These are phyloP conservation scores for Sisymbrium irio DNA, from an alignment of 345 rosid genomes.

Conservation along the genomic window DNA sequence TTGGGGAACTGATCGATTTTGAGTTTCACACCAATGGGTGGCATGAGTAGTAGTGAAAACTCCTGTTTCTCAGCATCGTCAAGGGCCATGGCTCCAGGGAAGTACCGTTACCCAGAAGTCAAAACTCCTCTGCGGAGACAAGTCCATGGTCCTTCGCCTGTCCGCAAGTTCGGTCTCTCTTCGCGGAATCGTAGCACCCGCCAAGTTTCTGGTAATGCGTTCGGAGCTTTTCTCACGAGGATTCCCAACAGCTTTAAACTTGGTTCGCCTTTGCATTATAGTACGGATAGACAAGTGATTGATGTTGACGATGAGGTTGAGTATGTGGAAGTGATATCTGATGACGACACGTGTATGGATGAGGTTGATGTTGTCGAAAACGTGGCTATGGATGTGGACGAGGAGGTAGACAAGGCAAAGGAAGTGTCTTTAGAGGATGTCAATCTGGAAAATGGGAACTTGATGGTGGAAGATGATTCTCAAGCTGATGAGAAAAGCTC, in stretches of 20 bases:
- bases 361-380: slow-evolving; percentile 18
- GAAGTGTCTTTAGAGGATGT: slow-evolving; percentile 2
- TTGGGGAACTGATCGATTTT: slow-evolving; percentile 14
- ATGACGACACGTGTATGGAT: slow-evolving; percentile 20
- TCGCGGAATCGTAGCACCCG: neutral
- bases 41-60: slow-evolving; percentile 40
- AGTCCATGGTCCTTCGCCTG: slow-evolving; percentile 28
- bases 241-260: neutral
- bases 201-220: slow-evolving; percentile 14
- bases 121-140: slow-evolving; percentile 30
- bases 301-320: slow-evolving; percentile 26
- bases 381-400: slow-evolving; percentile 20
- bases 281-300: slow-evolving; percentile 24
- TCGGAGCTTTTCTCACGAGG: neutral
- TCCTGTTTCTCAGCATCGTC: slow-evolving; percentile 37
- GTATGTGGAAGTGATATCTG: slow-evolving; percentile 13
- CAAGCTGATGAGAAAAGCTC: slow-evolving; percentile 7
- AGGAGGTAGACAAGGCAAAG: neutral
- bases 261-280: neutral
- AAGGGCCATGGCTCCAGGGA: slow-evolving; percentile 31
- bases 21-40: slow-evolving; percentile 41
- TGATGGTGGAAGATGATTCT: slow-evolving; percentile 11
- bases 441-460: neutral
- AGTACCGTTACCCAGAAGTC: slow-evolving; percentile 30
- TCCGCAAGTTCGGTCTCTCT: slow-evolving; percentile 17